Percentiles rank a stretch among this genome's conserved stretches.
These are phyloP conservation scores for Tripterygium wilfordii DNA, from an alignment of 177 flowering plant species.

Conservation along the genomic window DNA sequence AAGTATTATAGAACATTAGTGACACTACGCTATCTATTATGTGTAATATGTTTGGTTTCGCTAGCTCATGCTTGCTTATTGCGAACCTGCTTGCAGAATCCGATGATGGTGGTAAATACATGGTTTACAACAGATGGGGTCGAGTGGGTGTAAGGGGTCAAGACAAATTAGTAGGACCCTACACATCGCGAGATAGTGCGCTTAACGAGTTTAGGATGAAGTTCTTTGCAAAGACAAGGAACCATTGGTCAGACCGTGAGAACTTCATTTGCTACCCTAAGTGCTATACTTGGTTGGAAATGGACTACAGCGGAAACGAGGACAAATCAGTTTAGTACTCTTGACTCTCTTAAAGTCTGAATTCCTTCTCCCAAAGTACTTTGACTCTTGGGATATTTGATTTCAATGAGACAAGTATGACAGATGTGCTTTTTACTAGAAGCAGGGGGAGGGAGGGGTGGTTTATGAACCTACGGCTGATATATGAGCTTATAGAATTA, in stretches of 20 bases:
- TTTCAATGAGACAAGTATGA: too few species aligned
- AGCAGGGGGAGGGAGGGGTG: too few species aligned
- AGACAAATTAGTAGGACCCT: slow-evolving; percentile 69
- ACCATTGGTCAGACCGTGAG: slow-evolving; percentile 59
- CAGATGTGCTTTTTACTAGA: too few species aligned
- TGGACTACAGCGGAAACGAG: slow-evolving; percentile 67
- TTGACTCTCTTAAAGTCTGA: too few species aligned
- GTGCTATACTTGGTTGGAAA: slow-evolving; percentile 80
- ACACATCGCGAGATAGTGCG: slow-evolving; percentile 44
- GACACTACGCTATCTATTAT: too few species aligned
- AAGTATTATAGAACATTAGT: too few species aligned
- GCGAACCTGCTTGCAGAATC: slow-evolving; percentile 51
- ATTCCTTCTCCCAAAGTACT: too few species aligned
- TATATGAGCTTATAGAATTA: too few species aligned
- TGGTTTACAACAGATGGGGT: slow-evolving; percentile 89
- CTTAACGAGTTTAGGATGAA: slow-evolving; percentile 56
- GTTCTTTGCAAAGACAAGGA: slow-evolving; percentile 69
- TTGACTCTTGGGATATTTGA: too few species aligned
- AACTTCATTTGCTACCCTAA: slow-evolving; percentile 49
- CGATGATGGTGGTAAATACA: slow-evolving; percentile 59
- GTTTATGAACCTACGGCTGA: too few species aligned
- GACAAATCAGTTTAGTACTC: slow-evolving; percentile 25
- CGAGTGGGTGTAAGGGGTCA: slow-evolving; percentile 94
- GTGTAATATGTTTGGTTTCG: too few species aligned
- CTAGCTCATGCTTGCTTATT: not conserved